A percentile compares a stretch with the other conserved stretches of the same genome.
Conservation (phyloP, 2,329 filamentous ascomycete species). For the Pyrenochaeta sp. region DNA sequence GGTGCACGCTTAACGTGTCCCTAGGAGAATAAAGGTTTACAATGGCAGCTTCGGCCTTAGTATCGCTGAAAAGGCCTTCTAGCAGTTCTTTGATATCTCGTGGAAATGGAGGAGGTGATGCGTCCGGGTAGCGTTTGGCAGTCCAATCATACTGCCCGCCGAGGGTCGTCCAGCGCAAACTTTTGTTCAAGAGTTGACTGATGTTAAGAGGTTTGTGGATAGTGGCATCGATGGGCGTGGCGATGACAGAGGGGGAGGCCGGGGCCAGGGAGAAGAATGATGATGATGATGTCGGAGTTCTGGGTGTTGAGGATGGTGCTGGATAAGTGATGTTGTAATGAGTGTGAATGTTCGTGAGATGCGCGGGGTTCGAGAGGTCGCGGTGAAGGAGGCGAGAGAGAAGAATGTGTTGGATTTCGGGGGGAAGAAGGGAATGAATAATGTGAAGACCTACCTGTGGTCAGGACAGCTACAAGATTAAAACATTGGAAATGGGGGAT, state of each 20-base stretch:
- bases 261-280: slow-evolving; percentile 63
- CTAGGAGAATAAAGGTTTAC: slow-evolving; percentile 91
- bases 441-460: slow-evolving; percentile 74
- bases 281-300: slow-evolving; percentile 33
- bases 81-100: slow-evolving; percentile 74
- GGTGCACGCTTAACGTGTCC: slow-evolving; percentile 90
- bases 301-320: slow-evolving; percentile 36
- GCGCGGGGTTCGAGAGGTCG: slow-evolving; percentile 75
- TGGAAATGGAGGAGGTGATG: slow-evolving; percentile 76
- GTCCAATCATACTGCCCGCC: slow-evolving; percentile 99
- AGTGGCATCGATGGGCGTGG: slow-evolving; percentile 70
- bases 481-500: background rate
- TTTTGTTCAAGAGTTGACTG: slow-evolving; percentile 75
- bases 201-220: slow-evolving; percentile 79
- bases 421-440: slow-evolving; percentile 76
- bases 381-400: slow-evolving; percentile 78
- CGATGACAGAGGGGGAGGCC: slow-evolving; percentile 29
- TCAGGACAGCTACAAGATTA: slow-evolving; percentile 18
- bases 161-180: slow-evolving; percentile 91
- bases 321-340: slow-evolving; percentile 78
- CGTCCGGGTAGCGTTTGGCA: slow-evolving; percentile 77
- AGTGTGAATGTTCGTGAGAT: slow-evolving; percentile 90
- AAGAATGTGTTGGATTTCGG: slow-evolving; percentile 71
- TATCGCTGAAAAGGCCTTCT: slow-evolving; percentile 75
- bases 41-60: slow-evolving; percentile 86